Base-by-base conservation (phyloP, 371 early-diverging fungal genomes). In the Blyttiomyces sp. region DNA sequence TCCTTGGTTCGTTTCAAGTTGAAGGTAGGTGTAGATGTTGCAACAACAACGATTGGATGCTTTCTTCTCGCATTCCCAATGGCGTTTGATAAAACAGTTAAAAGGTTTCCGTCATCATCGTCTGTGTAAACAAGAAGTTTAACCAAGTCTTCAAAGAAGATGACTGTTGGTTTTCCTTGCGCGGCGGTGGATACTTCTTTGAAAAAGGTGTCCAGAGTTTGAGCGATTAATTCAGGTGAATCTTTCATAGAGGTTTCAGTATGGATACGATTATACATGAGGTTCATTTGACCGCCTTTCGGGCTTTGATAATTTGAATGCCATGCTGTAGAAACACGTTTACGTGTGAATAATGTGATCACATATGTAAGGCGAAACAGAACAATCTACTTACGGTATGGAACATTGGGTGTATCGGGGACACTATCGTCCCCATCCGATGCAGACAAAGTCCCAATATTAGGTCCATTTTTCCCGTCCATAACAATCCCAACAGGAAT, bases 261-360 rank as follows among this genome's bases (percentile, higher is more conserved):
- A 31, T 61, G 61, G 28, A 61, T 61, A 2, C 61, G 42, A 3
- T 59, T 59, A 9, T 9, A 13, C 55, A 64, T 59, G 27, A 57
- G 59, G 3, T 54, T n/a, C n/a, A n/a, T n/a, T n/a, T n/a, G n/a
- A n/a, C n/a, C n/a, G n/a, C n/a, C n/a, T n/a, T n/a, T n/a, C n/a
- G n/a, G n/a, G n/a, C n/a, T n/a, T n/a, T n/a, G n/a, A n/a, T n/a
- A n/a, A n/a, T n/a, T n/a, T n/a, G n/a, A n/a, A n/a, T n/a, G n/a
- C n/a, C n/a, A n/a, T n/a, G n/a, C n/a, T n/a, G n/a, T n/a, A n/a
- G n/a, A n/a, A n/a, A n/a, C n/a, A n/a, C n/a, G n/a, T n/a, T n/a
- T n/a, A n/a, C n/a, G n/a, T n/a, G n/a, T n/a, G n/a, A n/a, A n/a
- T n/a, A n/a, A n/a, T n/a, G n/a, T n/a, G n/a, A n/a, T n/a, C n/a